Conservation (phyloP, 1,284 basidiomycete species). For the Ustilago esculenta region DNA sequence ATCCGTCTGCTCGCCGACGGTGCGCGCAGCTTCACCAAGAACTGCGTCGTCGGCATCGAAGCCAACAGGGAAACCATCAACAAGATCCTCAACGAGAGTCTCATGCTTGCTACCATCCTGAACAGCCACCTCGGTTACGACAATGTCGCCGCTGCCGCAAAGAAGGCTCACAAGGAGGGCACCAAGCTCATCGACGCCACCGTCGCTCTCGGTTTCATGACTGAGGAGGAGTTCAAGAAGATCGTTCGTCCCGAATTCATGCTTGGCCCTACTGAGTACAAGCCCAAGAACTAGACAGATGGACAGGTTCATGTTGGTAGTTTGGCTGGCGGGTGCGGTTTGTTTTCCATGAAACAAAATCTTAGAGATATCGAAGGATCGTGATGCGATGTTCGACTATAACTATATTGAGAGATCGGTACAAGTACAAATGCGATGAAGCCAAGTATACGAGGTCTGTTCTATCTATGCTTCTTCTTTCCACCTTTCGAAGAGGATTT, state of each 20-base stretch:
- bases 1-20: constrained; percentile 94
- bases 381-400: neutral
- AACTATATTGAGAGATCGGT: neutral
- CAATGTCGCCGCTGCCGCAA: constrained; percentile 97
- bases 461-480: constrained; percentile 1
- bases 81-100: constrained; percentile 82
- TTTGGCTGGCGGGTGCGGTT: too few species aligned
- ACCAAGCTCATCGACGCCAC: constrained; percentile 95
- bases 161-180: constrained; percentile 99
- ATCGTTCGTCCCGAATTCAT: constrained; percentile 88
- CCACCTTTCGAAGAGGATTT: neutral
- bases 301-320: too few species aligned
- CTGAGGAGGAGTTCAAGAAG: constrained; percentile 90
- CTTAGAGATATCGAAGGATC: neutral
- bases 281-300: constrained; percentile 49
- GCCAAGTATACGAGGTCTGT: too few species aligned
- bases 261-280: constrained; percentile 62
- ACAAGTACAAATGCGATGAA: constrained; percentile 5
- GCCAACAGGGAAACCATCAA: constrained; percentile 94
- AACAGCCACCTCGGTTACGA: constrained; percentile 94
- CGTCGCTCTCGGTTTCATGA: constrained; percentile 84
- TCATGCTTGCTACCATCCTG: constrained; percentile 94
- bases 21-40: constrained; percentile 81
- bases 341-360: neutral
- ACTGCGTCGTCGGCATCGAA: constrained; percentile 94